Base-by-base conservation (phyloP, 352 stramenopile species). In the Paralagenidium karlingii region DNA sequence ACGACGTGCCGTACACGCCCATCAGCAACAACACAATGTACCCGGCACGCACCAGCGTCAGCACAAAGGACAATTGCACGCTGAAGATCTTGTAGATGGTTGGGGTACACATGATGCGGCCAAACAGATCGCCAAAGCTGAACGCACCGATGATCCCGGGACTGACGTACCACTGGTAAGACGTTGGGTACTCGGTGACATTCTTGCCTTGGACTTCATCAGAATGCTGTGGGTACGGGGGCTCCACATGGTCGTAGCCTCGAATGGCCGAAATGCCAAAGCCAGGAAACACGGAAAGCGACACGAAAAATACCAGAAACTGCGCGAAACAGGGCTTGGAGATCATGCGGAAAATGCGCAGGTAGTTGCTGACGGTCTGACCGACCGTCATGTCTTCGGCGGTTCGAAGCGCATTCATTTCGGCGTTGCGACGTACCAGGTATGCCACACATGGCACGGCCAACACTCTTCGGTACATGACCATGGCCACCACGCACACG, bases 61-160 rank as follows among this genome's bases (percentile, higher is more conserved):
- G 43, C 15, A 44, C 25, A 3, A 79, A 49, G 16, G 53, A 71
- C 13, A 56, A 52, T 28, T 71, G 51, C 47, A 69, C 63, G 19
- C 49, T 75, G 29, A 81, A 73, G 21, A 73, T 34, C 37, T 69
- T 75, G 53, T 71, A 79, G 15, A 69, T 55, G 8, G 56, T 46
- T 19, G 60, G 63, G 7, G 53, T 53, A 25, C 47, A 77, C 25
- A 78, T 32, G 18, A 81, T 39, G 27, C 67, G 62, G 5, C 62
- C 70, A 31, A 80, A 53, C 40, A 73, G 71, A 44, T 81, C 67
- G 7, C 67, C 67, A 53, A 68, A 76, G 64, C 75, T 77, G 60
- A 71, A 81, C 19, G 36, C 50, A 5, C 53, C 69, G 10, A 81
- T 63, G 21, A 80, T 68, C 10, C 66, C 69, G 0, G 69, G 63